These are phyloP conservation scores for Cephalotrichum gorgonifer DNA, from an alignment of 2,329 filamentous ascomycete species.

Conservation along the genomic window DNA sequence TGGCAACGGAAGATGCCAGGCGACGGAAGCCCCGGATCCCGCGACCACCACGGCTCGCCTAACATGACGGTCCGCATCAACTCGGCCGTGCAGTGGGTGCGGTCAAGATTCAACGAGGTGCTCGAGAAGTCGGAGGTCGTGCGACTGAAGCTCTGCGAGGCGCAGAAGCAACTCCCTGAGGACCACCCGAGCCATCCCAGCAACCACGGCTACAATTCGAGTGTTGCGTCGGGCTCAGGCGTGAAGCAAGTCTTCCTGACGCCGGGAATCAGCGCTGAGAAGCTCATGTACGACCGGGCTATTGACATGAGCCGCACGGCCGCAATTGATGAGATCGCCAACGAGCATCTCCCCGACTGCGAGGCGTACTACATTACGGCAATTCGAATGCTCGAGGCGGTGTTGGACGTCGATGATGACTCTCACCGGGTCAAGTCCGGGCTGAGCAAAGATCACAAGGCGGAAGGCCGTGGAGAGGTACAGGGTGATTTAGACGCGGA, in stretches of 20 bases:
- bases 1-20: slow-evolving; percentile 71
- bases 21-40: slow-evolving; percentile 33
- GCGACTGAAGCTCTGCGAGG: slow-evolving; percentile 76
- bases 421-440: slow-evolving; percentile 27
- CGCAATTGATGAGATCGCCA: slow-evolving; percentile 90
- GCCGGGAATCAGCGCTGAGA: slow-evolving; percentile 85
- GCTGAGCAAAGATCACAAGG: slow-evolving; percentile 15
- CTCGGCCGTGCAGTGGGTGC: slow-evolving; percentile 90
- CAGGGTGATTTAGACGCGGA: slow-evolving; percentile 50
- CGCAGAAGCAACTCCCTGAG: slow-evolving; percentile 70
- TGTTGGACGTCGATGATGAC: slow-evolving; percentile 69
- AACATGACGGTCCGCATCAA: slow-evolving; percentile 66
- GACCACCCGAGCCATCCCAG: slow-evolving; percentile 80
- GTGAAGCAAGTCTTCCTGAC: slow-evolving; percentile 75
- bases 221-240: slow-evolving; percentile 47
- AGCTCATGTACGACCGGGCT: slow-evolving; percentile 94
- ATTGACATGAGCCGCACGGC: slow-evolving; percentile 93
- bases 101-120: slow-evolving; percentile 90
- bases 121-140: slow-evolving; percentile 93
- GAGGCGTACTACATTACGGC: slow-evolving; percentile 91
- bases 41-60: slow-evolving; percentile 27
- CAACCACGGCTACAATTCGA: slow-evolving; percentile 53
- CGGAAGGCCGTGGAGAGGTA: slow-evolving; percentile 13
- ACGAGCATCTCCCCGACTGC: slow-evolving; percentile 76
- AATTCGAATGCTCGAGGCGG: slow-evolving; percentile 88